Evolutionary conservation across 2,329 filamentous ascomycete genomes (phyloP), one percentile per base, ranked within the genome.

Genomic region (Knufia petricola): DNA sequence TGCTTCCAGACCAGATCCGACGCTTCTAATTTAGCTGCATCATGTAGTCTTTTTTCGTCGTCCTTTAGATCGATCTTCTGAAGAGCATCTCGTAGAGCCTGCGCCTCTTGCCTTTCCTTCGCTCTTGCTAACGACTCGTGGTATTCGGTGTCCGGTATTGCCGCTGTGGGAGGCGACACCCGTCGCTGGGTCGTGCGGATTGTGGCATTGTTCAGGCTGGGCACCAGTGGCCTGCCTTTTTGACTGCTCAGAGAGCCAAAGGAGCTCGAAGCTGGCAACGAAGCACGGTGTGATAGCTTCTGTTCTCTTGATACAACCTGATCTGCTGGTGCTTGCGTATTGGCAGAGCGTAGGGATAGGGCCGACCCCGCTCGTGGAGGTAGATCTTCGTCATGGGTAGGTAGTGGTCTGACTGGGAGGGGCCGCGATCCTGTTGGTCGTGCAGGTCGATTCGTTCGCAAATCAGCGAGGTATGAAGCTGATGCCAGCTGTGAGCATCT

Each of bases 1-100:
- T 82, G 79, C 59, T 76, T 76, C 72, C 74, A 78, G n/a, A 83
- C 79, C 30, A 82, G 66, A 55, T 81, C 76, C 0, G 76, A 75
- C 10, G 79, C 79, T 60, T 83, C 79, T 46, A 79, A 73, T 57
- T 79, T 76, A 12, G 79, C 79, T 9, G 75, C 74, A 23, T 68
- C 62, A 55, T 78, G 76, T 20, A 82, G 58, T 45, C 67, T 69
- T 19, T 60, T 51, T 55, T 70, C 65, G 46, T 82, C 78, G 37
- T 77, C 71, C 20, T 76, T 65, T 19, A 78, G 54, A 55, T 81
- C 76, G 67, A 81, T 70, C 50, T 76, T 74, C 54, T 79, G 72
- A 57, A 82, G 64, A 12, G 78, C 78, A 50, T 73, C 68, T 12
- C 77, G 68, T 43, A 82, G 59, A 15, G 73, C 74, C 7, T 70